A percentile compares a stretch with the other conserved stretches of the same genome.
These are phyloP conservation scores for Cladosporium phlei DNA, from an alignment of 2,329 filamentous ascomycete genomes.

Conservation along the genomic window DNA sequence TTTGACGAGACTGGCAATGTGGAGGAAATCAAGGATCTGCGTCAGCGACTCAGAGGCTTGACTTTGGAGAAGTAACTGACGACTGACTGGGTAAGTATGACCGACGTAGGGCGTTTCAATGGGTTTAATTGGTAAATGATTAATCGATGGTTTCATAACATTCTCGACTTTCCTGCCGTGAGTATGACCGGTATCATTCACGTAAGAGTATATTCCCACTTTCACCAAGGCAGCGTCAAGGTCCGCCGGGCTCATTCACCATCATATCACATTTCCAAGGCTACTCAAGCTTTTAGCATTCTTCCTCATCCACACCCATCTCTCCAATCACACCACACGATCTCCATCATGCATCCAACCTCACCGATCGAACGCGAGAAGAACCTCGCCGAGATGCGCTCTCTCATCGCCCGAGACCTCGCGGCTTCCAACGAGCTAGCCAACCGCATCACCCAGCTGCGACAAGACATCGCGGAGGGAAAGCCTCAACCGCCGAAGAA, in stretches of 20 bases:
- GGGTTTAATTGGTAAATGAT: no score
- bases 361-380: slow-evolving; percentile 15
- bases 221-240: no score
- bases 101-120: not conserved
- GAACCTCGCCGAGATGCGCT: slow-evolving; percentile 17
- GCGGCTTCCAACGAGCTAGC: slow-evolving; percentile 20
- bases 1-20: slow-evolving; percentile 16
- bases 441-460: slow-evolving; percentile 19
- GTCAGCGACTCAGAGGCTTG: not conserved
- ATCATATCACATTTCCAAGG: no score
- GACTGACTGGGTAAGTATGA: not conserved
- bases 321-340: no score
- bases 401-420: slow-evolving; percentile 20
- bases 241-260: no score
- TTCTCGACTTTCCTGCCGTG: no score
- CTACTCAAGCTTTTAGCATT: no score
- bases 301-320: no score
- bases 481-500: slow-evolving; percentile 8
- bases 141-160: no score
- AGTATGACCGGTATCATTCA: no score
- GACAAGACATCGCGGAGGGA: slow-evolving; percentile 16
- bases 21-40: slow-evolving; percentile 1
- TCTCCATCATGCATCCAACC: no score
- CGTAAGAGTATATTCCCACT: no score
- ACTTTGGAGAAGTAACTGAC: not conserved